Conservation (phyloP, 306 rosid species). For the Vigna angularis region DNA sequence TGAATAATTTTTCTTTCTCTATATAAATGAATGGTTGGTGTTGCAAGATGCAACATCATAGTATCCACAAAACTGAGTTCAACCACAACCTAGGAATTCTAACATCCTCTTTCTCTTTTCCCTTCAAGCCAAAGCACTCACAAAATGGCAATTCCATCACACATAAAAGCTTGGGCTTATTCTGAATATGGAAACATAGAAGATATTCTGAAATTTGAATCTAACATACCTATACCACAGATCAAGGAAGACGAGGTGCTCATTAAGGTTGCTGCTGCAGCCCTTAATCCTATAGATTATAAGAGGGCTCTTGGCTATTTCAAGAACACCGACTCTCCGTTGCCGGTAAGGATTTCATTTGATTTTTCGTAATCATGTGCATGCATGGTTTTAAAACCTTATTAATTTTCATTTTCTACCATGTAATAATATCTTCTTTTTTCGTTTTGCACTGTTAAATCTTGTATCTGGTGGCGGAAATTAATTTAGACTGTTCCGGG, state of each 20-base stretch:
- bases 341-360: slow-evolving; percentile 44
- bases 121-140: neutral
- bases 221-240: slow-evolving; percentile 52
- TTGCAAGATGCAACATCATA: neutral
- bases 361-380: neutral
- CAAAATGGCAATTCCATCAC: slow-evolving; percentile 14
- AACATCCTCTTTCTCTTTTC: neutral
- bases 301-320: slow-evolving; percentile 53
- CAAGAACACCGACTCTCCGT: slow-evolving; percentile 37
- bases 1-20: neutral
- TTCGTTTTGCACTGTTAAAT: no score
- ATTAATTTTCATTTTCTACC: no score
- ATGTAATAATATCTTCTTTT: no score
- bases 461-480: no score
- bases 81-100: neutral
- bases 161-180: slow-evolving; percentile 67
- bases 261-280: slow-evolving; percentile 63
- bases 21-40: neutral
- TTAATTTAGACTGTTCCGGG: slow-evolving; percentile 20
- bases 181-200: slow-evolving; percentile 52
- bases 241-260: slow-evolving; percentile 54
- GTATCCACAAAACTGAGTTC: neutral
- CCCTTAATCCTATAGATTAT: slow-evolving; percentile 64
- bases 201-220: slow-evolving; percentile 59
- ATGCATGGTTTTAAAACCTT: no score